Base-by-base conservation (phyloP, 1,284 basidiomycete species). In the Schizophyllum amplum region DNA sequence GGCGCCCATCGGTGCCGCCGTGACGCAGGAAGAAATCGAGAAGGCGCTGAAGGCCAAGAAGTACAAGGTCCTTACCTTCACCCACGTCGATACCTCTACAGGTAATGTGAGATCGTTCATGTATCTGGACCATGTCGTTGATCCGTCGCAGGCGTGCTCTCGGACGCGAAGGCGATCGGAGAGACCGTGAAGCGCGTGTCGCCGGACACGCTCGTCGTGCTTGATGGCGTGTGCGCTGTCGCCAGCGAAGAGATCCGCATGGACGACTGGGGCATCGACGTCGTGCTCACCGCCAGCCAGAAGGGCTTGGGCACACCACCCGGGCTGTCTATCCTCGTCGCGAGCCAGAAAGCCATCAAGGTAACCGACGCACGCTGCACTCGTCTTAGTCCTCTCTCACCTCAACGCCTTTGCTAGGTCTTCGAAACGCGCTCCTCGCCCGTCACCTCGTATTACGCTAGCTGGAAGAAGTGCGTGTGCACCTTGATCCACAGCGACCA, bases 231-330 rank as follows among this genome's bases (percentile, higher is more conserved):
- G 25, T 99, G 97, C 75, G 88, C 94, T 5, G 94, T 98, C 13
- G 96, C 91, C 0, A 94, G 90, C 64, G 96, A 99, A 71, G 94
- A 98, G 72, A 96, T 99, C 66, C 84, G 80, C 57, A 88, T 98
- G 78, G 96, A 98, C 65, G 87, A 84, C 17, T 99, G 96, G 97
- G 86, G 83, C 24, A 79, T 99, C 58, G 97, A 99, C 66, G 83
- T 95, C 26, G 86, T 98, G 51, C 71, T 98, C 54, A 85, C 89
- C 15, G 96, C 94, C 11, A 91, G 89, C 58, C 96, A 99, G 72
- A 99, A 99, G 72, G 96, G 97, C 52, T 82, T 99, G 24, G 92
- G 95, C 48, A 86, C 87, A 6, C 97, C 97, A n/a, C 95, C 96
- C 17, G 96, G 96, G 56, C 77, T 99, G 33, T 92, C 90, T 67